These are phyloP conservation scores for Botryosphaeria dothidea DNA, from an alignment of 2,329 filamentous ascomycete species.

Conservation along the genomic window DNA sequence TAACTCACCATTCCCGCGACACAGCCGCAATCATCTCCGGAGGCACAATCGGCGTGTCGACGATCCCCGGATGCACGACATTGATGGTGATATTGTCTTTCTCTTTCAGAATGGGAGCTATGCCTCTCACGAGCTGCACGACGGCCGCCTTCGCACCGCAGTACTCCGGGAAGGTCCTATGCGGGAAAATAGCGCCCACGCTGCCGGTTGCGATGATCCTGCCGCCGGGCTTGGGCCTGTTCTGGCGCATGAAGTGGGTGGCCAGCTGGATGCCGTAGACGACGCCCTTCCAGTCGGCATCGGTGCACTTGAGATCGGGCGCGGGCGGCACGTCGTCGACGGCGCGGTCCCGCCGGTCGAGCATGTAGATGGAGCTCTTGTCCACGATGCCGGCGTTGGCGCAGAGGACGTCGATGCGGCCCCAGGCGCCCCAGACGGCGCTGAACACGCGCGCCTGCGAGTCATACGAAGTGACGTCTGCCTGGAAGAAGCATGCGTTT, in stretches of 20 bases:
- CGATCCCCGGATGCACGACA: constrained; percentile 50
- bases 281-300: constrained; percentile 55
- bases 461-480: constrained; percentile 50
- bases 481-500: constrained; percentile 41
- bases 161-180: constrained; percentile 50
- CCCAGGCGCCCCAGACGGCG: constrained; percentile 45
- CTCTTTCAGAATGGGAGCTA: constrained; percentile 23
- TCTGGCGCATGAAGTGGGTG: constrained; percentile 57
- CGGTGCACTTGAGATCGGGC: constrained; percentile 49
- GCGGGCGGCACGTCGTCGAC: constrained; percentile 42
- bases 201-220: constrained; percentile 49
- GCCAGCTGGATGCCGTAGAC: constrained; percentile 53
- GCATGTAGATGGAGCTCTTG: constrained; percentile 46
- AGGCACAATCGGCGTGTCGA: constrained; percentile 39
- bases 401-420: constrained; percentile 50
- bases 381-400: constrained; percentile 56
- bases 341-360: constrained; percentile 30
- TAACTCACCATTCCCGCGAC: neutral
- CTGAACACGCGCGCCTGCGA: constrained; percentile 47
- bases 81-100: constrained; percentile 55
- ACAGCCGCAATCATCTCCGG: constrained; percentile 25
- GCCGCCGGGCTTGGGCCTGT: constrained; percentile 42
- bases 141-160: constrained; percentile 53
- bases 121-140: constrained; percentile 31
- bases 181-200: constrained; percentile 47